Percentiles rank a stretch among this genome's conserved stretches.
Evolutionary conservation across 805 yeast genomes (phyloP).

Genomic region (Metschnikowia cubensis): DNA sequence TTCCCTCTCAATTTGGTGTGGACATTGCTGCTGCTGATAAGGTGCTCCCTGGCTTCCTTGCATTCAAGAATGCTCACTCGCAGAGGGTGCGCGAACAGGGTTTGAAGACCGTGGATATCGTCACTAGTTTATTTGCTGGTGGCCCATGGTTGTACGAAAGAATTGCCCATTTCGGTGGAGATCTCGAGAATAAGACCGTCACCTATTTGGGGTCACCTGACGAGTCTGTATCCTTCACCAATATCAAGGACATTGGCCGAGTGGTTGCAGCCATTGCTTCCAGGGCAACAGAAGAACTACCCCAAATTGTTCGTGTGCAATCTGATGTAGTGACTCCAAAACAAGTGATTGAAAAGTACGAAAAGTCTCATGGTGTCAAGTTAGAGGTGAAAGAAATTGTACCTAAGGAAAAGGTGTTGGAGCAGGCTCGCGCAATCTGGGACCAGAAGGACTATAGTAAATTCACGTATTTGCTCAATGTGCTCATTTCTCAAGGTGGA

Average conservation of each 20-base stretch:
- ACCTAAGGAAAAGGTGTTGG: constrained; percentile 24
- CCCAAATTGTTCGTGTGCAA: constrained; percentile 40
- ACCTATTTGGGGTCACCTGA: constrained; percentile 41
- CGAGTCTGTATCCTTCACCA: constrained; percentile 13
- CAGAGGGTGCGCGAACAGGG: constrained; percentile 40
- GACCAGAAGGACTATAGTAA: constrained; percentile 21
- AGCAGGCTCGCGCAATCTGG: constrained; percentile 27
- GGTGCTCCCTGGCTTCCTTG: constrained; percentile 33
- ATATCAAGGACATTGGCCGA: constrained; percentile 41
- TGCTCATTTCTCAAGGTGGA: constrained; percentile 31
- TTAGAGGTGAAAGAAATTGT: constrained; percentile 23
- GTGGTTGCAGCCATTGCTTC: constrained; percentile 40
- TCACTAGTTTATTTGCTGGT: constrained; percentile 35
- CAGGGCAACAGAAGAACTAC: constrained; percentile 29
- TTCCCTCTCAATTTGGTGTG: constrained; percentile 60
- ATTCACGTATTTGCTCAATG: constrained; percentile 36
- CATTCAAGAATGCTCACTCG: constrained; percentile 33
- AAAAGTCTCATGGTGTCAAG: constrained; percentile 32
- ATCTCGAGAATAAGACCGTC: constrained; percentile 28
- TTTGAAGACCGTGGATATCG: constrained; percentile 43
- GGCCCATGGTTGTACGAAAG: constrained; percentile 33
- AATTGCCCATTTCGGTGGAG: constrained; percentile 34
- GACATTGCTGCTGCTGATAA: constrained; percentile 30
- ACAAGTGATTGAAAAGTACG: constrained; percentile 38
- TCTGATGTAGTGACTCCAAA: constrained; percentile 38